Percentiles rank a stretch among this genome's conserved stretches.
phyloP scores from a whole-genome alignment of 495 filamentous ascomycete species.

The Hypoxylon subgilvum region DNA sequence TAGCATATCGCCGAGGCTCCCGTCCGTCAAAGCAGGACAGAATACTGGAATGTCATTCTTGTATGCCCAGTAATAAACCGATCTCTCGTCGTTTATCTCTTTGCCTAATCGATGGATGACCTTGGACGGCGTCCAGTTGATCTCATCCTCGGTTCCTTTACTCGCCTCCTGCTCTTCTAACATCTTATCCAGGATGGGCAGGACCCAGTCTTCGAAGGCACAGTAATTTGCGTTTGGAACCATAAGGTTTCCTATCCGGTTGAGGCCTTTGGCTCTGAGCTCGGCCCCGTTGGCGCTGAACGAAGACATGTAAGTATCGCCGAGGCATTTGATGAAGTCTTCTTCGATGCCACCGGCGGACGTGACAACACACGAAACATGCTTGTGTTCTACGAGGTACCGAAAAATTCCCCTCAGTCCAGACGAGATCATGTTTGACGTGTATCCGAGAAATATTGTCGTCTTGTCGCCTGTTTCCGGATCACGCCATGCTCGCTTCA shows the following conservation, averaged over 20 bases:
- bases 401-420: constrained; percentile 89
- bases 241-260: constrained; percentile 94
- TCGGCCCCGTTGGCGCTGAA: constrained; percentile 76
- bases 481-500: constrained; percentile 75
- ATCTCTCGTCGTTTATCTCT: constrained; percentile 88
- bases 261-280: constrained; percentile 81
- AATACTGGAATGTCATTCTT: constrained; percentile 95
- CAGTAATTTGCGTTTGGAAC: constrained; percentile 98
- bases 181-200: constrained; percentile 90
- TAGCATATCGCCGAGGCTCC: constrained; percentile 93
- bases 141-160: constrained; percentile 67
- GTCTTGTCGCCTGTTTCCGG: constrained; percentile 73
- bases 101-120: constrained; percentile 84
- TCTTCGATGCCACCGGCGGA: constrained; percentile 98
- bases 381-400: constrained; percentile 87
- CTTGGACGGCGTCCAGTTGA: constrained; percentile 89
- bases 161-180: constrained; percentile 87
- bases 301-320: constrained; percentile 86
- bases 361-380: constrained; percentile 90
- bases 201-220: constrained; percentile 94
- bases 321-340: constrained; percentile 97
- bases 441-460: constrained; percentile 96
- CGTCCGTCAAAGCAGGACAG: constrained; percentile 94
- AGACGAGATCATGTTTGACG: constrained; percentile 94
- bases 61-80: constrained; percentile 92